phyloP scores from a whole-genome alignment of 139 green algal genomes.

The Closterium sp. region DNA sequence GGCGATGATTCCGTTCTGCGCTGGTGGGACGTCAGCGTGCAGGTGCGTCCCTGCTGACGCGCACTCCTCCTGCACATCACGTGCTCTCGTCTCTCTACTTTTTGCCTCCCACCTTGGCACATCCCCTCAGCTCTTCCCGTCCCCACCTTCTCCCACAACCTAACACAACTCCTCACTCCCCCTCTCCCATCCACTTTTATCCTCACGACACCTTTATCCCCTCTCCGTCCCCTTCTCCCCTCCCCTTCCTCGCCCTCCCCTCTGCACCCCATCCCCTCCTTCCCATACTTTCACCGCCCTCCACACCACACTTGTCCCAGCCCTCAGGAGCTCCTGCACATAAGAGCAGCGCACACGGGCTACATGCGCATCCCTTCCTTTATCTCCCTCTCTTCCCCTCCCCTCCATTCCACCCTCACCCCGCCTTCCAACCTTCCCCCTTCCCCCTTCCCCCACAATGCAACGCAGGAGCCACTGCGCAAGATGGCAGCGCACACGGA shows the following conservation, averaged over 20 bases:
- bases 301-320: too few relatives aligned
- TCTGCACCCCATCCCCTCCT: too few relatives aligned
- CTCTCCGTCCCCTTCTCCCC: not conserved
- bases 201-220: not conserved
- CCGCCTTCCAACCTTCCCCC: too few relatives aligned
- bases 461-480: slow-evolving; percentile 58
- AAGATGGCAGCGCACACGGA: slow-evolving; percentile 77
- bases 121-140: not conserved
- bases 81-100: not conserved
- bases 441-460: too few relatives aligned
- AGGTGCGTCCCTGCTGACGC: not conserved
- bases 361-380: too few relatives aligned
- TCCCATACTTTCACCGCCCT: too few relatives aligned
- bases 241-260: too few relatives aligned
- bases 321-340: too few relatives aligned
- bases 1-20: slow-evolving; percentile 79
- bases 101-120: not conserved
- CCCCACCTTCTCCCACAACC: not conserved
- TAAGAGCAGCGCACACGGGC: too few relatives aligned
- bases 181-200: not conserved
- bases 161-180: not conserved
- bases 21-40: slow-evolving; percentile 71
- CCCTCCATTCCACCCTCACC: too few relatives aligned
- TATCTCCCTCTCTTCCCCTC: too few relatives aligned
- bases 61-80: not conserved